These are phyloP conservation scores for Loxodes magnus DNA, from an alignment of 73 alveolate genomes.

Conservation along the genomic window DNA sequence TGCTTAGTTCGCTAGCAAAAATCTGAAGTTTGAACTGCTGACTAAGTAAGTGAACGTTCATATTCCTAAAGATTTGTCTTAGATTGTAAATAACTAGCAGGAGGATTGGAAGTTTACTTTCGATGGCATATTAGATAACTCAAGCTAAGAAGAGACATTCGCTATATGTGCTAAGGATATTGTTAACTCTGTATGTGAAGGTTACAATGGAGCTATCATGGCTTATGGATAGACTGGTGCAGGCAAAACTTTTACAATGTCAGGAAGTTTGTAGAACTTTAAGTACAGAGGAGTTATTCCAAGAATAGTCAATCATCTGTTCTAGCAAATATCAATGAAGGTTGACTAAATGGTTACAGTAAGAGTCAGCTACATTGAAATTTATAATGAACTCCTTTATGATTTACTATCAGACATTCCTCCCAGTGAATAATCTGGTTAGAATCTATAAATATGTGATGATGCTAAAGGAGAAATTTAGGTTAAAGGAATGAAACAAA, in stretches of 20 bases:
- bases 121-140: conserved; percentile 91
- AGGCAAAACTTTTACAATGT: conserved; percentile 40
- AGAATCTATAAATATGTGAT: conserved; percentile 39
- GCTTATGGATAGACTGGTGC: conserved; percentile 11
- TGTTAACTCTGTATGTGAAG: conserved; percentile 31
- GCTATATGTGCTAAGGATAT: conserved; percentile 54
- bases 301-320: conserved; percentile 80
- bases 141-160: conserved; percentile 82
- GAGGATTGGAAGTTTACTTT: conserved; percentile 97
- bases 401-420: conserved; percentile 69
- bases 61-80: conserved; percentile 34
- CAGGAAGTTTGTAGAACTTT: conserved; percentile 88
- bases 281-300: conserved; percentile 99
- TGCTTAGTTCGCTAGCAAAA: conserved; percentile 85
- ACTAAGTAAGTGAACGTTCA: conserved; percentile 50
- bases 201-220: conserved; percentile 26
- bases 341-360: conserved; percentile 73
- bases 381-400: conserved; percentile 96
- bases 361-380: conserved; percentile 91
- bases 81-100: conserved; percentile 88
- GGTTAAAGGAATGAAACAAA: conserved; percentile 82
- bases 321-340: conserved; percentile 77
- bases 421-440: conserved; percentile 10
- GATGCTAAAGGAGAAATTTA: conserved; percentile 83
- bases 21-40: conserved; percentile 59